Evolutionary conservation across 495 filamentous ascomycete species (phyloP), one percentile per base, ranked within the genome.

Genomic region (Talaromyces trachyspermus): DNA sequence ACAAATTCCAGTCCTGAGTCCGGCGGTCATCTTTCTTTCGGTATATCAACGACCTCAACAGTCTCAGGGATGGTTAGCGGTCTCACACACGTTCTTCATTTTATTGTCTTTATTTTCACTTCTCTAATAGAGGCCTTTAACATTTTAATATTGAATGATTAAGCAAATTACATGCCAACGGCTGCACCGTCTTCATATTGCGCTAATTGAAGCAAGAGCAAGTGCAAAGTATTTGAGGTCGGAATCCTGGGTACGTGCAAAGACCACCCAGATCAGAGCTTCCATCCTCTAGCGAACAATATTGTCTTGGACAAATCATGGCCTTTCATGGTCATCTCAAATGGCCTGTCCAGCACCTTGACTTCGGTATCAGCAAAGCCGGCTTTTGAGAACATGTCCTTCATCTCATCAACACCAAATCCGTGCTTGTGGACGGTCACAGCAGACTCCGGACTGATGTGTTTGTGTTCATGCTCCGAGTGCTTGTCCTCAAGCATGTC

Each of bases 401-500:
- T 56, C 59, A 83, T 75, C 41, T 73, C 63, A 5, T 70, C 65
- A 47, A 68, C 56, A 25, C 66, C 69, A 46, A 84, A 82, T 4
- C 81, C 80, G 54, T 83, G 78, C 43, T 73, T 73, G 38, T 69
- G 69, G 17, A 81, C 62, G 0, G 71, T 77, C 22, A 70, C 57
- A 11, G 61, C 50, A 12, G 66, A 66, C 3, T 66, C 57, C 44
- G 67, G 53, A 18, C 57, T 56, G 22, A 55, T 43, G 8, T 64
- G 52, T 18, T 58, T 52, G 30, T 63, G 55, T 7, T 55, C 56
- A 30, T 61, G 53, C 10, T 59, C 38, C 2, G 47, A 32, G 11
- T 69, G 57, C 0, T 60, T 67, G 49, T 74, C 68, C 2, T 66
- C 60, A 5, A 86, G 48, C 38, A 88, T 76, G 49, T 89, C 85